These are phyloP conservation scores for Trichophyton equinum DNA, from an alignment of 2,329 filamentous ascomycete genomes.

Conservation along the genomic window DNA sequence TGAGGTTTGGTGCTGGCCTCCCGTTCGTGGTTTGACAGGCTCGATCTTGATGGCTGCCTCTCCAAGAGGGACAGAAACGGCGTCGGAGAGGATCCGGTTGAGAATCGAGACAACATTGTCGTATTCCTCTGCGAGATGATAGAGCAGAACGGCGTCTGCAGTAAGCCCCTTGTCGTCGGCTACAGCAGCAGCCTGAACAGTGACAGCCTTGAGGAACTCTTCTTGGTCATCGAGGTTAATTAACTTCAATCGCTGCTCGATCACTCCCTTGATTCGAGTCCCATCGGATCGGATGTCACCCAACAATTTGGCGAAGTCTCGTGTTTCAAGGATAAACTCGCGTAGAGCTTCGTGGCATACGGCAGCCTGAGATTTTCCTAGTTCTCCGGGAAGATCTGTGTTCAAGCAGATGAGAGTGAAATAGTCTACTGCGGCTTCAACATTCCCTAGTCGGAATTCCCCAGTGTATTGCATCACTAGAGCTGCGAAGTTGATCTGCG, in stretches of 20 bases:
- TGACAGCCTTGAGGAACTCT: conserved; percentile 84
- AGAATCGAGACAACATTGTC: conserved; percentile 86
- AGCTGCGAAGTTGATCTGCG: conserved; percentile 87
- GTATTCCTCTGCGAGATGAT: conserved; percentile 89
- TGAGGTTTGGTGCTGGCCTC: conserved; percentile 21
- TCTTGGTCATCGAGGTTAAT: conserved; percentile 69
- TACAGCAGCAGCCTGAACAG: conserved; percentile 77
- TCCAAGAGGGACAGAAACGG: conserved; percentile 62
- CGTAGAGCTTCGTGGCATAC: conserved; percentile 87
- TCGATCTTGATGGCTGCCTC: conserved; percentile 66
- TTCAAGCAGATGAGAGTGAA: conserved; percentile 85
- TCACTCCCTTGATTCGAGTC: conserved; percentile 68
- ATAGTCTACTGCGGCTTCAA: conserved; percentile 85
- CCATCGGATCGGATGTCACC: conserved; percentile 85
- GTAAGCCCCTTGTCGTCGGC: conserved; percentile 89
- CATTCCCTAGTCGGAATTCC: conserved; percentile 84
- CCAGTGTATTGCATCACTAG: conserved; percentile 92
- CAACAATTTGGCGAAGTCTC: conserved; percentile 86
- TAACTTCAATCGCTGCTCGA: conserved; percentile 71
- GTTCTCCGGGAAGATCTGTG: conserved; percentile 60
- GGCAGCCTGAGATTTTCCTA: conserved; percentile 62
- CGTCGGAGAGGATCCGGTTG: conserved; percentile 80
- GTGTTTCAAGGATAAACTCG: conserved; percentile 89
- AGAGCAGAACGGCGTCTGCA: conserved; percentile 86
- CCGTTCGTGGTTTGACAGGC: conserved; percentile 60